A percentile compares a stretch with the other conserved stretches of the same genome.
phyloP scores from a whole-genome alignment of 495 filamentous ascomycete genomes.

The Xylaria venustula region DNA sequence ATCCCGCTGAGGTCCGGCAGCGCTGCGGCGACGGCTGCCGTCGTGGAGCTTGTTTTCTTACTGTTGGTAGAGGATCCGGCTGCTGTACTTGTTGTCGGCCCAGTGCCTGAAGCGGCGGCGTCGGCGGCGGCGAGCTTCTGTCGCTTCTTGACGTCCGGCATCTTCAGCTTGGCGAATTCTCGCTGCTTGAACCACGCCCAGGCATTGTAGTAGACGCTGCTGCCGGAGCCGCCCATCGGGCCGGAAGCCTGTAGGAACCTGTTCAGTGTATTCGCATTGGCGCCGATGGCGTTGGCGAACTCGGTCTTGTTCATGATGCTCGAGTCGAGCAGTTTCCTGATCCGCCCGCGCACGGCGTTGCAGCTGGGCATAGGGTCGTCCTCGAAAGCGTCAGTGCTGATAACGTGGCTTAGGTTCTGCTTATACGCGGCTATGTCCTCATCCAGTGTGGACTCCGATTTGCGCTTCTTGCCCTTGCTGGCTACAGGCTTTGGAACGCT shows the following conservation, averaged over 20 bases:
- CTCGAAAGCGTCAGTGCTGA: slow-evolving; percentile 21
- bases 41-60: neutral
- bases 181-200: slow-evolving; percentile 38
- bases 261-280: slow-evolving; percentile 25
- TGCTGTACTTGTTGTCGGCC: neutral
- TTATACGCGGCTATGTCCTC: slow-evolving; percentile 22
- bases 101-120: neutral
- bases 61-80: neutral
- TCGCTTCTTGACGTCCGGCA: slow-evolving; percentile 31
- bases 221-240: slow-evolving; percentile 26
- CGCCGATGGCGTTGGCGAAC: slow-evolving; percentile 41
- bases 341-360: slow-evolving; percentile 42
- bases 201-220: slow-evolving; percentile 24
- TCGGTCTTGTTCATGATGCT: slow-evolving; percentile 49
- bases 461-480: slow-evolving; percentile 33
- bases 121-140: slow-evolving; percentile 17
- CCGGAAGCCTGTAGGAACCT: slow-evolving; percentile 41
- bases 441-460: slow-evolving; percentile 22
- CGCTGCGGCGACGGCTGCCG: neutral
- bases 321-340: slow-evolving; percentile 41
- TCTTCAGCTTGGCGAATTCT: slow-evolving; percentile 27
- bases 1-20: slow-evolving; percentile 35
- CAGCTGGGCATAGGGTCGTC: slow-evolving; percentile 24
- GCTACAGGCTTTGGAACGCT: neutral
- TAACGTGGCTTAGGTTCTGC: slow-evolving; percentile 19